Conservation (phyloP, 768 basidiomycete species). For the Boletus fagicola region DNA sequence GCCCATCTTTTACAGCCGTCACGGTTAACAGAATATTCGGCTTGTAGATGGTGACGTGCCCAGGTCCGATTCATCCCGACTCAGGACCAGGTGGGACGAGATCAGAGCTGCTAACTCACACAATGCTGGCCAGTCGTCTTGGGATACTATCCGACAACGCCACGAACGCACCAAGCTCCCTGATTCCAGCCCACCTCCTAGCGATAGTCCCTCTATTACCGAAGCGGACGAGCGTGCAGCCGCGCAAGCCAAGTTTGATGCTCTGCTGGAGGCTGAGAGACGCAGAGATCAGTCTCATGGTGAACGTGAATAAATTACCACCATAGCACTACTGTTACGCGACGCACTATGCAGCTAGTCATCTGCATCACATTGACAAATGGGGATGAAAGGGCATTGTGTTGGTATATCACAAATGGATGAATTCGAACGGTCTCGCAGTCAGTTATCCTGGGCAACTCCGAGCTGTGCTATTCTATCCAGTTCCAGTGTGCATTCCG, state of each 20-base stretch:
- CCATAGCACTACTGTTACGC: neutral
- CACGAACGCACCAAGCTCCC: conserved; percentile 40
- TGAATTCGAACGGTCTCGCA: conserved; percentile 1
- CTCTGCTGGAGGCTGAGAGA: conserved; percentile 57
- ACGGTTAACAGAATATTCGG: neutral
- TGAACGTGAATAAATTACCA: conserved; percentile 6
- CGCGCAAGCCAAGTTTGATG: conserved; percentile 60
- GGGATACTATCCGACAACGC: conserved; percentile 66
- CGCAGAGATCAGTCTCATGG: conserved; percentile 30
- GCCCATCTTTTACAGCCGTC: neutral
- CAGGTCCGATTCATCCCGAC: conserved; percentile 7
- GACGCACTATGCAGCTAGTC: neutral
- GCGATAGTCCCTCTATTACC: conserved; percentile 4
- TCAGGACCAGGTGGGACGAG: conserved; percentile 58
- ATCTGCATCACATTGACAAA: neutral
- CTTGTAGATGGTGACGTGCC: conserved; percentile 5
- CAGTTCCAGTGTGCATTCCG: conserved; percentile 4
- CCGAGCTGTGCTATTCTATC: conserved; percentile 10
- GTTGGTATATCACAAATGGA: conserved; percentile 8
- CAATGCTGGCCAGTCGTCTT: conserved; percentile 48
- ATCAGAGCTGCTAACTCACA: conserved; percentile 56
- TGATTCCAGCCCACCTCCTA: conserved; percentile 6
- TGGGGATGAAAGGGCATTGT: neutral
- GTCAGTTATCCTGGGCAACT: conserved; percentile 8
- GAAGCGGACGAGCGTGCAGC: conserved; percentile 35